Evolutionary conservation across 2,329 filamentous ascomycete genomes (phyloP).

Genomic region (Incumbomyces lentus): DNA sequence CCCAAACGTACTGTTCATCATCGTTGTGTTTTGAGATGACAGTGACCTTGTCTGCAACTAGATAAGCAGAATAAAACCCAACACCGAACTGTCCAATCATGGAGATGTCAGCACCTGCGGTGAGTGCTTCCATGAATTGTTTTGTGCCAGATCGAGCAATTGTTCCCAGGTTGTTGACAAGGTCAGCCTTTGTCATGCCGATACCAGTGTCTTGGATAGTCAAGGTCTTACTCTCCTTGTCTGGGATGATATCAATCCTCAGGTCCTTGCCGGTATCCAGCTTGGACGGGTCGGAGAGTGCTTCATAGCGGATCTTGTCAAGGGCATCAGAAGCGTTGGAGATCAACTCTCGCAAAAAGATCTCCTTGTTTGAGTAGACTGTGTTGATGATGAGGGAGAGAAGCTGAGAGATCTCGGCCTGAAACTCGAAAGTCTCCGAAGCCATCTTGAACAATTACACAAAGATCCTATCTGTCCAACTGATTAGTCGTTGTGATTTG

Average conservation of each 20-base stretch:
- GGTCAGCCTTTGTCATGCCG: conserved; percentile 99
- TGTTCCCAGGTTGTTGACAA: conserved; percentile 99
- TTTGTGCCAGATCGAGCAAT: conserved; percentile 99
- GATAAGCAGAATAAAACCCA: conserved; percentile 99
- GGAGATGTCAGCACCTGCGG: conserved; percentile 96
- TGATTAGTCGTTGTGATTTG: conserved; percentile 1
- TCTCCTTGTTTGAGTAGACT: conserved; percentile 99
- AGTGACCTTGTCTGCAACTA: conserved; percentile 91
- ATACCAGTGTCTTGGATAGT: conserved; percentile 98
- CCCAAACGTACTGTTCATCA: conserved; percentile 99
- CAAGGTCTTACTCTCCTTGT: conserved; percentile 95
- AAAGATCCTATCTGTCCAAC: conserved; percentile 3
- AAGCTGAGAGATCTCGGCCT: conserved; percentile 99
- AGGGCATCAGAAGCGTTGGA: conserved; percentile 98
- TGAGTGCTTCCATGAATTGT: conserved; percentile 99
- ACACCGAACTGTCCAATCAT: conserved; percentile 99
- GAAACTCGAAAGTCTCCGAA: conserved; percentile 96
- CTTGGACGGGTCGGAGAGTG: conserved; percentile 92
- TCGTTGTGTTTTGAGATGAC: conserved; percentile 99
- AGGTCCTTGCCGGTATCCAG: conserved; percentile 97
- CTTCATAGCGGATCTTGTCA: conserved; percentile 99
- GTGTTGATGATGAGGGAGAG: conserved; percentile 99
- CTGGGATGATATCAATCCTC: conserved; percentile 95
- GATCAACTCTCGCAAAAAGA: conserved; percentile 96
- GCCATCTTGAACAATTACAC: conserved; percentile 55